phyloP scores from a whole-genome alignment of 2,329 filamentous ascomycete genomes.

The Colletotrichum tofieldiae region DNA sequence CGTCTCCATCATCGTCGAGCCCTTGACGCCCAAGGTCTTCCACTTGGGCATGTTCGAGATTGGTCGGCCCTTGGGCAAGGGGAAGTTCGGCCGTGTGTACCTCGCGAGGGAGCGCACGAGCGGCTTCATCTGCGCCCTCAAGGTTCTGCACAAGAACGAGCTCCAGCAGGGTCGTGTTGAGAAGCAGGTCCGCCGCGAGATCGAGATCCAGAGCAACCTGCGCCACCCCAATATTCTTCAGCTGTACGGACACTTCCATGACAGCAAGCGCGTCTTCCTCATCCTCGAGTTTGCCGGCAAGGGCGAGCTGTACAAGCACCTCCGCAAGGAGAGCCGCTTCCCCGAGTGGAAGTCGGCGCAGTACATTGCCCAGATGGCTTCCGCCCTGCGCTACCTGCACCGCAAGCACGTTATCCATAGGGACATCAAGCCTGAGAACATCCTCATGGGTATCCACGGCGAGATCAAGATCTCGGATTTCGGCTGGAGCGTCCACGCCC shows the following conservation, averaged over 20 bases:
- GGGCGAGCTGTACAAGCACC: slow-evolving; percentile 90
- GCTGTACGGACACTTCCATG: slow-evolving; percentile 90
- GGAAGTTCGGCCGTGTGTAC: slow-evolving; percentile 90
- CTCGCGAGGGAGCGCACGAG: slow-evolving; percentile 84
- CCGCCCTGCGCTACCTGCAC: slow-evolving; percentile 90
- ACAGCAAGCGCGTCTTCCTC: slow-evolving; percentile 88
- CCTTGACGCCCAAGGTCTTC: slow-evolving; percentile 74
- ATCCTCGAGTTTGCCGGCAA: slow-evolving; percentile 90
- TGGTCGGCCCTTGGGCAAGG: slow-evolving; percentile 86
- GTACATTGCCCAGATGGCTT: slow-evolving; percentile 93
- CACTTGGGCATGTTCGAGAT: slow-evolving; percentile 97
- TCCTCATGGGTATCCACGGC: slow-evolving; percentile 94
- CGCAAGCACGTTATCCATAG: slow-evolving; percentile 98
- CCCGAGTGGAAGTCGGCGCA: slow-evolving; percentile 89
- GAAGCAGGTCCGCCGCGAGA: slow-evolving; percentile 89
- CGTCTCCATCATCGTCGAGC: slow-evolving; percentile 70
- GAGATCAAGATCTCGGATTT: slow-evolving; percentile 99
- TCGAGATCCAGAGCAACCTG: slow-evolving; percentile 91
- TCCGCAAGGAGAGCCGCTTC: slow-evolving; percentile 84
- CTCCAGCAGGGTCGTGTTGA: slow-evolving; percentile 84
- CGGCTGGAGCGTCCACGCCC: slow-evolving; percentile 97
- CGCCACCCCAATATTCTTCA: slow-evolving; percentile 89
- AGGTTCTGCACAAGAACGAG: slow-evolving; percentile 89
- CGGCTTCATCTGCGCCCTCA: slow-evolving; percentile 88
- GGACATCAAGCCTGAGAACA: slow-evolving; percentile 98